phyloP scores from a whole-genome alignment of 2,329 filamentous ascomycete genomes.

The Ceratocystis harringtonii region DNA sequence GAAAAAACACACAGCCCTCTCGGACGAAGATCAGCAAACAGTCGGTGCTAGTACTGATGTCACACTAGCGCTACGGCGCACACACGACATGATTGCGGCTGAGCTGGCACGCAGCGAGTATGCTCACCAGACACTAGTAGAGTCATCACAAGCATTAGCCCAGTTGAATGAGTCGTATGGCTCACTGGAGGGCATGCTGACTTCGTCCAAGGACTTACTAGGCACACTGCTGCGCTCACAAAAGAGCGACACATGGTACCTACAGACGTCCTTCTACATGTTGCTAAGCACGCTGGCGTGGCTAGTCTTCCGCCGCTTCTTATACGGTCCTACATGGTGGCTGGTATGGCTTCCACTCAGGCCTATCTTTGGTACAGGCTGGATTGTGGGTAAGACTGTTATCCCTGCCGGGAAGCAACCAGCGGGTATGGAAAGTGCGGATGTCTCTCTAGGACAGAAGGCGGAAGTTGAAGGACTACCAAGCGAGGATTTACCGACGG shows the following conservation, averaged over 20 bases:
- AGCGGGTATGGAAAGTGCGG: slow-evolving; percentile 22
- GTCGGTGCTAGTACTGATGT: slow-evolving; percentile 68
- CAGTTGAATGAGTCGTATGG: slow-evolving; percentile 70
- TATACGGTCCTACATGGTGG: slow-evolving; percentile 89
- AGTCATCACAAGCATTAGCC: slow-evolving; percentile 69
- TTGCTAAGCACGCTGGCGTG: slow-evolving; percentile 63
- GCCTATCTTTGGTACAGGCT: slow-evolving; percentile 43
- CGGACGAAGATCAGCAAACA: slow-evolving; percentile 57
- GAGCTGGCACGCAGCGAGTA: slow-evolving; percentile 80
- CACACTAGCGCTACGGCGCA: slow-evolving; percentile 66
- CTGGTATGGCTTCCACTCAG: slow-evolving; percentile 71
- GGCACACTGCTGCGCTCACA: slow-evolving; percentile 68
- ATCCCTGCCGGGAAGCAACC: slow-evolving; percentile 24
- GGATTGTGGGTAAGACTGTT: slow-evolving; percentile 40
- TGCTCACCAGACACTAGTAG: slow-evolving; percentile 72
- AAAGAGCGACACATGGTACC: slow-evolving; percentile 96
- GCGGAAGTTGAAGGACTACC: slow-evolving; percentile 25
- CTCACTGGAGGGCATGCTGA: slow-evolving; percentile 61
- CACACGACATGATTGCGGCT: slow-evolving; percentile 70
- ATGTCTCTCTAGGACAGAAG: slow-evolving; percentile 20
- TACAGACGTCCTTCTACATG: slow-evolving; percentile 78
- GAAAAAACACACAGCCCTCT: slow-evolving; percentile 25
- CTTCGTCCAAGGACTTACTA: slow-evolving; percentile 58
- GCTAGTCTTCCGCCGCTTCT: slow-evolving; percentile 67
- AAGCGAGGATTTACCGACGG: slow-evolving; percentile 35